Evolutionary conservation across 148 eudicot genomes (phyloP).

Genomic region (Chenopodium suecicum): DNA sequence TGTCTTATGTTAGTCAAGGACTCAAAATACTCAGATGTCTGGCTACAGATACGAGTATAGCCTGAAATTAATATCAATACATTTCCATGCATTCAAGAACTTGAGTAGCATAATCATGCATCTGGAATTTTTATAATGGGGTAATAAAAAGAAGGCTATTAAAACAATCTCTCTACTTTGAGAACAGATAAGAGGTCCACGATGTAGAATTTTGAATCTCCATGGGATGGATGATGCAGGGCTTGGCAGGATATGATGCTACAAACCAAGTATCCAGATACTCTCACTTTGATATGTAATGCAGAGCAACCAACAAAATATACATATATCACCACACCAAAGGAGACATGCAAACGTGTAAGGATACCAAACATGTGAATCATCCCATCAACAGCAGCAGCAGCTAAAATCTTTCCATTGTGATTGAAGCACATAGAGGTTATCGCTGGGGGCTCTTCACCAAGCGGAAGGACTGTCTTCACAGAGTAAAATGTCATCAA

Average conservation of each 20-base stretch:
- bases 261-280: neutral
- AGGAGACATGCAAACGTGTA: conserved; percentile 6
- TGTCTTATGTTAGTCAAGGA: conserved; percentile 46
- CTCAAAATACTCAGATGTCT: conserved; percentile 7
- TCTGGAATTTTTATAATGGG: neutral
- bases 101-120: neutral
- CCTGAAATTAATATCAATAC: neutral
- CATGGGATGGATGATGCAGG: neutral
- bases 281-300: neutral
- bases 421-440: conserved; percentile 93
- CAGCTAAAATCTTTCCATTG: conserved; percentile 96
- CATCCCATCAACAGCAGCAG: conserved; percentile 99
- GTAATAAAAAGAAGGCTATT: neutral
- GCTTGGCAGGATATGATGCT: neutral
- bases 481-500: conserved; percentile 40
- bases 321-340: neutral
- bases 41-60: conserved; percentile 7
- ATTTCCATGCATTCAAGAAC: conserved; percentile 3
- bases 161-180: neutral
- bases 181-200: neutral
- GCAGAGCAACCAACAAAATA: neutral
- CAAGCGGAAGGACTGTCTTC: conserved; percentile 99
- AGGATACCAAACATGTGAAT: conserved; percentile 99
- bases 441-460: conserved; percentile 95
- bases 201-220: neutral